phyloP scores from a whole-genome alignment of 352 stramenopile genomes.

The Elongisporangium prolatum region DNA sequence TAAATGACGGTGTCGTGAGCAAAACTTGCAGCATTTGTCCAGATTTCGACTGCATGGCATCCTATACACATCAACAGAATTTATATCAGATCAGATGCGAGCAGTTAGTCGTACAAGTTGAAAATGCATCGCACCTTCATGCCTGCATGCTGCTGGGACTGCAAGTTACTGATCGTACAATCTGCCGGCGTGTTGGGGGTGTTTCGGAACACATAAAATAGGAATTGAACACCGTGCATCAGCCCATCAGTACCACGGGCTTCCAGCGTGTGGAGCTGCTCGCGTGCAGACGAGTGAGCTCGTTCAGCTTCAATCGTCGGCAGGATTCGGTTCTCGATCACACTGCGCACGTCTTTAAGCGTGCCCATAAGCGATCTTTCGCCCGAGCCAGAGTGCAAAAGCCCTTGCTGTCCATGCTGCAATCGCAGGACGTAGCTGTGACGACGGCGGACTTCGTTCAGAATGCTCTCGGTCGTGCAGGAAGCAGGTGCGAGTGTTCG shows the following conservation, averaged over 20 bases:
- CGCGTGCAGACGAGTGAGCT: conserved; percentile 72
- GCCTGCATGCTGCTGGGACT: conserved; percentile 71
- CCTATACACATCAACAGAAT: conserved; percentile 10
- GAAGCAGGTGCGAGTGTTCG: conserved; percentile 64
- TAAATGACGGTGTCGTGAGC: conserved; percentile 79
- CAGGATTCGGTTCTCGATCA: conserved; percentile 72
- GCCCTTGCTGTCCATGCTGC: conserved; percentile 75
- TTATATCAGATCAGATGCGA: background rate
- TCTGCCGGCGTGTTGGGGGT: conserved; percentile 78
- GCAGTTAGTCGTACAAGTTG: too few species aligned
- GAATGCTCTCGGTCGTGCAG: conserved; percentile 73
- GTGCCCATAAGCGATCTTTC: conserved; percentile 75
- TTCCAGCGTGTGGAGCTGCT: conserved; percentile 78
- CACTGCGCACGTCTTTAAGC: conserved; percentile 76
- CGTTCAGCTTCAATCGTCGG: conserved; percentile 79
- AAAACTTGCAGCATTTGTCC: conserved; percentile 81
- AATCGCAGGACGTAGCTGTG: conserved; percentile 74
- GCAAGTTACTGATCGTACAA: conserved; percentile 82
- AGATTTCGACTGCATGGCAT: conserved; percentile 82
- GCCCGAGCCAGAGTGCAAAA: conserved; percentile 73
- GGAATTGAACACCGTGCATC: conserved; percentile 84
- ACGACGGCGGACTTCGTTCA: conserved; percentile 67
- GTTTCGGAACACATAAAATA: conserved; percentile 85
- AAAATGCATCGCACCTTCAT: conserved; percentile 40
- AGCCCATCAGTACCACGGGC: conserved; percentile 71